Evolutionary conservation across 208 protist species (phyloP).

Genomic region (Leptomonas pyrrhocoris): DNA sequence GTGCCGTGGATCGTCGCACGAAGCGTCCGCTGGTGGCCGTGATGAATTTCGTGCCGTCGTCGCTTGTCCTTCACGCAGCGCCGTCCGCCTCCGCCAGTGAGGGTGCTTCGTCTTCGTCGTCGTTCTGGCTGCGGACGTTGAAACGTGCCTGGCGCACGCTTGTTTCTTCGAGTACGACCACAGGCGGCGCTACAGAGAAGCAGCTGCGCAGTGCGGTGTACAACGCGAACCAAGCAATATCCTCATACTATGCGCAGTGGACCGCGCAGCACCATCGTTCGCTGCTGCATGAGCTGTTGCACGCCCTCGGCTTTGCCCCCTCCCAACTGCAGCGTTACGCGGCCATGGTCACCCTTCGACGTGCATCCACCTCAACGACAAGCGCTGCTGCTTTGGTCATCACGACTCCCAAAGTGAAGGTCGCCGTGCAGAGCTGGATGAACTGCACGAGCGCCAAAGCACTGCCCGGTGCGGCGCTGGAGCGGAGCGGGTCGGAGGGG

Average conservation of each 20-base stretch:
- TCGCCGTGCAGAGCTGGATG: slow-evolving; percentile 23
- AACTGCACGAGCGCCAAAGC: not conserved
- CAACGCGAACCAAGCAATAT: not conserved
- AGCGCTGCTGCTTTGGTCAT: not conserved
- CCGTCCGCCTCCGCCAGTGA: not conserved
- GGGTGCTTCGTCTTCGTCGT: not conserved
- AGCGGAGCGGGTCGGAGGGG: slow-evolving; percentile 66
- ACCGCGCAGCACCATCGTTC: slow-evolving; percentile 41
- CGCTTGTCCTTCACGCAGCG: slow-evolving; percentile 12
- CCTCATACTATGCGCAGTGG: slow-evolving; percentile 11
- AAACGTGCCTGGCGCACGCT: not conserved
- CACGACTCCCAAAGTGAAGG: not conserved
- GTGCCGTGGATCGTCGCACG: slow-evolving; percentile 27
- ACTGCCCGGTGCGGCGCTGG: slow-evolving; percentile 57
- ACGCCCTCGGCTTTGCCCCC: slow-evolving; percentile 74
- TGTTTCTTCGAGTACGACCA: not conserved
- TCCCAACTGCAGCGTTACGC: slow-evolving; percentile 28
- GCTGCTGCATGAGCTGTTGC: slow-evolving; percentile 73
- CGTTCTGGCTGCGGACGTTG: not conserved
- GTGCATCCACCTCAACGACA: not conserved
- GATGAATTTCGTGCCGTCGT: slow-evolving; percentile 57
- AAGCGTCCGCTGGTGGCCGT: slow-evolving; percentile 50
- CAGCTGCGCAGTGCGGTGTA: slow-evolving; percentile 6
- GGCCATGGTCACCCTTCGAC: not conserved
- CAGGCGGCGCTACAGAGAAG: not conserved